Evolutionary conservation across 805 yeast species (phyloP), one percentile per base, ranked within the genome.

Genomic region (Candida berthetii): DNA sequence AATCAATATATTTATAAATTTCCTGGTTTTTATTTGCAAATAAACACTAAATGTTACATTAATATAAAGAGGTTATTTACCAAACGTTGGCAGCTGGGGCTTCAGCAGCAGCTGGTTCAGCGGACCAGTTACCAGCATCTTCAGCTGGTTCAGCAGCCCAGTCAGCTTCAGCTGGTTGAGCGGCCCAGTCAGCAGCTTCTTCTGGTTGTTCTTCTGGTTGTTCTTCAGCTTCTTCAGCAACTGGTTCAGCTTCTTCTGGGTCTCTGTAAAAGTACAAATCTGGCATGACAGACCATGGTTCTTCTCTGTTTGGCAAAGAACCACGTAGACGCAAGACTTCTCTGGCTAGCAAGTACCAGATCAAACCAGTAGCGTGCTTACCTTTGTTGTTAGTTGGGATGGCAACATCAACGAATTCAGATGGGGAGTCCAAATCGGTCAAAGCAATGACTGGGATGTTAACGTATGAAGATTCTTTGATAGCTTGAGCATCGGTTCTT

Each of bases 251-350:
- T 78, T 93, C 99, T 80, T 91, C 98, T 68, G 99, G 99, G 80
- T 93, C 96, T 84, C 99, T 93, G 97, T 93, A 93, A 90, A 93
- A 93, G 90, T 90, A 93, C 74, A 93, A 83, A 80, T 93, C 99
- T 73, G 98, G 98, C 99, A 93, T 93, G 70, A 93, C 93, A 61
- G 95, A 77, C 99, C 99, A 93, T 72, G 85, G 83, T 73, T 93
- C 87, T 60, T 85, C 69, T 82, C 99, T 89, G 87, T 86, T 85
- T 69, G 95, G 89, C 61, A 93, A 74, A 68, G 89, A 82, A 69
- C 99, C 99, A 80, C 96, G 86, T 74, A 93, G 85, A 80, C 99
- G 88, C 70, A 93, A 82, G 63, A 93, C 98, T 80, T 93, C 99
- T 78, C 99, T 88, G 66, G 99, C 93, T 64, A 93, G 72, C 76